Conservation (phyloP, 441 rosid genomes). For the Brassica balearica region DNA sequence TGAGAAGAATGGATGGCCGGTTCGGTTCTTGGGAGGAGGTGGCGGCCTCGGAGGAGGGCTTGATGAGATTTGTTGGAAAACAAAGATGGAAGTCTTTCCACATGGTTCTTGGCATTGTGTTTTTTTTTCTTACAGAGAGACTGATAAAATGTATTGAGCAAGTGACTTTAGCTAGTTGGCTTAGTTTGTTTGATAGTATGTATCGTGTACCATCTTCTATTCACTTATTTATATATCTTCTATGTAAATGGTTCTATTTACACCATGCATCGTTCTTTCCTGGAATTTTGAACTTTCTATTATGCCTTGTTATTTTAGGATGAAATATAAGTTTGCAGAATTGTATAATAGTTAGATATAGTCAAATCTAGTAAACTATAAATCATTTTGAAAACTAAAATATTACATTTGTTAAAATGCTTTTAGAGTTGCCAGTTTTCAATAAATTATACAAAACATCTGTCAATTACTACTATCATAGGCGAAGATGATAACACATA, state of each 20-base stretch:
- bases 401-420: too few species aligned
- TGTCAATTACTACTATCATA: too few species aligned
- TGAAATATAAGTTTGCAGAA: too few species aligned
- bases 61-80: constrained; percentile 47
- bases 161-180: constrained; percentile 33
- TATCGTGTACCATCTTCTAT: neutral
- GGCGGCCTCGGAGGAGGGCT: constrained; percentile 12
- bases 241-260: too few species aligned
- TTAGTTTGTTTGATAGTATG: constrained; percentile 27
- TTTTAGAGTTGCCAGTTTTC: neutral
- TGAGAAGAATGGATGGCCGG: constrained; percentile 39
- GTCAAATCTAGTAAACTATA: too few species aligned
- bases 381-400: too few species aligned
- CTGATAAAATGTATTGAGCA: constrained; percentile 22
- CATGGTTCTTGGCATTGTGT: constrained; percentile 57
- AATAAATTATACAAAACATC: too few species aligned
- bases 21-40: constrained; percentile 31
- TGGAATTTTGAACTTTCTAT: neutral
- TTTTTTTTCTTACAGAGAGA: neutral
- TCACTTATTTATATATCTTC: too few species aligned
- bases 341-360: too few species aligned
- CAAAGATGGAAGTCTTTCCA: constrained; percentile 70
- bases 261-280: too few species aligned
- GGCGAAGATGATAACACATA: neutral
- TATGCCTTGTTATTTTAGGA: too few species aligned